These are phyloP conservation scores for Talaromyces liani DNA, from an alignment of 495 filamentous ascomycete species.

Conservation along the genomic window DNA sequence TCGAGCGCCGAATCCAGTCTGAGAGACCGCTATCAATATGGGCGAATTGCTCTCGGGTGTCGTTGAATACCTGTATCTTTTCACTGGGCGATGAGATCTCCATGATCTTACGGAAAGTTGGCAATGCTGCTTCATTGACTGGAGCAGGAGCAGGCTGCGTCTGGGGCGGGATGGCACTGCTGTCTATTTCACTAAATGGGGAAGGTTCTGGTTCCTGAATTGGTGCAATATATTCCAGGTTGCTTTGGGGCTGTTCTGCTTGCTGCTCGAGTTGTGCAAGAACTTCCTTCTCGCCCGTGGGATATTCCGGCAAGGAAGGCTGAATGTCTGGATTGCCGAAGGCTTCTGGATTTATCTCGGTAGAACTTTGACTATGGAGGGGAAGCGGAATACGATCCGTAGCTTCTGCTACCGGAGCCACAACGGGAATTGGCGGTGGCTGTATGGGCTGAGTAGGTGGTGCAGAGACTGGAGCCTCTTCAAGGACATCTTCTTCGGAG, in stretches of 20 bases:
- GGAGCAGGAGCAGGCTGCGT: conserved; percentile 7
- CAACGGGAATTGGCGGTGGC: not conserved
- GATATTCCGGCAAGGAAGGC: not conserved
- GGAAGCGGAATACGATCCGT: not conserved
- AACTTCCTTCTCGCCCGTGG: not conserved
- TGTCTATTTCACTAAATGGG: not conserved
- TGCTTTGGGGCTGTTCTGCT: not conserved
- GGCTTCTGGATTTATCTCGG: not conserved
- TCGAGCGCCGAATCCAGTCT: conserved; percentile 58
- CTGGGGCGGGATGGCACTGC: not conserved
- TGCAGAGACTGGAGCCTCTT: not conserved
- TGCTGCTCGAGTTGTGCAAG: not conserved
- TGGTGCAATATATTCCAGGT: not conserved
- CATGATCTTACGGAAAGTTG: conserved; percentile 66
- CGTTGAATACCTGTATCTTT: conserved; percentile 61
- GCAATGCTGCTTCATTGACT: conserved; percentile 30
- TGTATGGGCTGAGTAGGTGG: not conserved
- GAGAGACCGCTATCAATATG: conserved; percentile 62
- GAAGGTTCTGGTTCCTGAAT: conserved; percentile 1
- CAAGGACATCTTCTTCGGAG: not conserved
- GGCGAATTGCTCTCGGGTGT: conserved; percentile 62
- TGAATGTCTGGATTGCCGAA: not conserved
- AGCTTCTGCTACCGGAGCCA: not conserved
- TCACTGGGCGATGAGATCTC: conserved; percentile 51
- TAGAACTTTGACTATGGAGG: no score